Evolutionary conservation across 148 eudicot genomes (phyloP), one percentile per base, ranked within the genome.

Genomic region (Pouteria glomerata): DNA sequence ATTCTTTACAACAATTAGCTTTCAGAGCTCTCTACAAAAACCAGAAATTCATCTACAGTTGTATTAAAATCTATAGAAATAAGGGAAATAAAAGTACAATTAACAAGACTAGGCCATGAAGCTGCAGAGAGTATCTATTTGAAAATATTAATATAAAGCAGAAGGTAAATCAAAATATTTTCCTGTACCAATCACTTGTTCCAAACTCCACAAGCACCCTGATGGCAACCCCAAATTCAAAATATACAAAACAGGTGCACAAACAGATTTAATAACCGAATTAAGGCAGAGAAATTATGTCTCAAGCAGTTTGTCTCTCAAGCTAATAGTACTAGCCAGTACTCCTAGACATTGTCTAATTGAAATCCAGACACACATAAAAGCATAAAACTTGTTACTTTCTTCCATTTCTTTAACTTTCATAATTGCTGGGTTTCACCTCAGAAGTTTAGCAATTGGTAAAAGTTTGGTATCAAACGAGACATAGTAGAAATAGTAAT

Each of bases 391-490:
- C 13, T 14, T 14, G 33, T 27, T 55, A 8, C 30, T n/a, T n/a
- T 15, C 60, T 35, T 13, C 60, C 34, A 53, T 23, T 53, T 26
- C 61, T 24, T 61, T 34, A 39, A n/a, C 11, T 61, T 61, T 18
- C 61, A 69, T 33, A 69, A 34, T 69, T 53, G 24, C 61, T 21
- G 14, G 48, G 31, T 69, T 51, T 23, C 29, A 69, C 72, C 3
- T 14, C 15, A 24, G 18, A 53, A 51, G 44, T 35, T 52, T n/a
- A n/a, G n/a, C n/a, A n/a, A n/a, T n/a, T n/a, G n/a, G n/a, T n/a
- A n/a, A n/a, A n/a, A n/a, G n/a, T n/a, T n/a, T n/a, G n/a, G n/a
- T n/a, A n/a, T n/a, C n/a, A n/a, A n/a, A n/a, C n/a, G n/a, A n/a
- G n/a, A n/a, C n/a, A n/a, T n/a, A n/a, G n/a, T n/a, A n/a, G n/a